Percentiles rank a stretch among this genome's conserved stretches.
Evolutionary conservation across 148 eudicot genomes (phyloP).

Genomic region (Fallopia convolvulus): DNA sequence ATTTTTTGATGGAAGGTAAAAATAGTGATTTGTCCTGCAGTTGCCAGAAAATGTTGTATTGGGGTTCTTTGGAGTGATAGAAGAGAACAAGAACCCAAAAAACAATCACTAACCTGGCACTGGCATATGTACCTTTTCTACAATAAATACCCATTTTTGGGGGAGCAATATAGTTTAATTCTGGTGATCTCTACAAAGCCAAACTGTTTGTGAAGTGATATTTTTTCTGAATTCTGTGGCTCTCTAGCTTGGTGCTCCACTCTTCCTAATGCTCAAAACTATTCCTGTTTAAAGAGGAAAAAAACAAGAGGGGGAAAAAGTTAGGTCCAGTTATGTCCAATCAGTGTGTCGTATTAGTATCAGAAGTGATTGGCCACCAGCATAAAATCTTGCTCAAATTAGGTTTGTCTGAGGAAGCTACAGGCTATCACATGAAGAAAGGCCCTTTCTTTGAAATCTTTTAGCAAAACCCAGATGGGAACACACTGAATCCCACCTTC

Average conservation of each 20-base stretch:
- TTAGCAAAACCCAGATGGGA: background rate
- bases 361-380: background rate
- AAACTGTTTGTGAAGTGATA: constrained; percentile 6
- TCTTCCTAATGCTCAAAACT: background rate
- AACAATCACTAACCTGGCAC: no score
- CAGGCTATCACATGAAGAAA: constrained; percentile 2
- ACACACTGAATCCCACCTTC: background rate
- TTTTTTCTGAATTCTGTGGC: background rate
- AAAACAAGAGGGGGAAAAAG: background rate
- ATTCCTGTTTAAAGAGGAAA: background rate
- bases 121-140: background rate
- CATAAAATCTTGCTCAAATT: constrained; percentile 9
- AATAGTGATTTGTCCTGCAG: background rate
- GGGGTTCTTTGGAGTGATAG: background rate
- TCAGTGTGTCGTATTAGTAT: background rate
- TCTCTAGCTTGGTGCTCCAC: background rate
- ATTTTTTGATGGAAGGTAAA: no score
- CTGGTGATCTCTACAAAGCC: background rate
- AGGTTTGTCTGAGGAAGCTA: background rate
- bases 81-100: background rate
- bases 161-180: background rate
- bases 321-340: background rate
- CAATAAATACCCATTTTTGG: background rate
- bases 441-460: background rate
- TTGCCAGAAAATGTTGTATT: background rate